A percentile compares a stretch with the other conserved stretches of the same genome.
Conservation (phyloP, 352 stramenopile genomes). For the Globisporangium polare region DNA sequence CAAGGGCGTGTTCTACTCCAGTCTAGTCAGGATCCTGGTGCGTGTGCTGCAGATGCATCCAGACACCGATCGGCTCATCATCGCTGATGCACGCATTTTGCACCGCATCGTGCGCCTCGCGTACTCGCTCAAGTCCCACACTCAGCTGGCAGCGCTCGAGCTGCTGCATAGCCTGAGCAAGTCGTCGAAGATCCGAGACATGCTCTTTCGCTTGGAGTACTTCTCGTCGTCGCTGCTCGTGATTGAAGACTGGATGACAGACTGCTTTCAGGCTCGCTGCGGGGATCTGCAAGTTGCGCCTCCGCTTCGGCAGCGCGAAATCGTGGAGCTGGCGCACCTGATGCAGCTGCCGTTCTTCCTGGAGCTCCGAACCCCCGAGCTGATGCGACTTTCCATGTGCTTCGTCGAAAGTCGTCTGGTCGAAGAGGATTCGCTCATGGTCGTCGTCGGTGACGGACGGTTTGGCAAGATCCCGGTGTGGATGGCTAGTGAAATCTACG, state of each 20-base stretch:
- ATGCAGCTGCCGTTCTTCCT: slow-evolving; percentile 26
- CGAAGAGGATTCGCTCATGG: slow-evolving; percentile 16
- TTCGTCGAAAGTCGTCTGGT: slow-evolving; percentile 17
- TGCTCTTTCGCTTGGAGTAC: slow-evolving; percentile 15
- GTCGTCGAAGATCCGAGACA: slow-evolving; percentile 1
- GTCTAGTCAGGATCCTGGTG: background rate
- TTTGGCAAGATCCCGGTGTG: slow-evolving; percentile 8
- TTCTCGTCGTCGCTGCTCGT: slow-evolving; percentile 1
- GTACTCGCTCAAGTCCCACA: slow-evolving; percentile 18
- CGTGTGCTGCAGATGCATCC: background rate
- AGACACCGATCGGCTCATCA: background rate
- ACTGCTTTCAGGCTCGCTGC: slow-evolving; percentile 3
- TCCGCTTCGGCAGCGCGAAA: slow-evolving; percentile 12
- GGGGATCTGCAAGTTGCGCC: slow-evolving; percentile 9
- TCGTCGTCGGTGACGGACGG: slow-evolving; percentile 6
- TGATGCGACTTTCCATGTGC: slow-evolving; percentile 26
- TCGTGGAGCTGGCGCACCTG: slow-evolving; percentile 21
- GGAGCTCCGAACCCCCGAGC: slow-evolving; percentile 20
- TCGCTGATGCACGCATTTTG: slow-evolving; percentile 20
- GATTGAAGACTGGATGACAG: slow-evolving; percentile 1
- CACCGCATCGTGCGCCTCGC: slow-evolving; percentile 21
- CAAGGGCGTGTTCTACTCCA: background rate
- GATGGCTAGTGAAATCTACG: background rate
- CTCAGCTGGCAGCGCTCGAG: slow-evolving; percentile 23
- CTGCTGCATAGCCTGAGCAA: slow-evolving; percentile 18